phyloP scores from a whole-genome alignment of 208 protist species.

The Kentomonas sorsogonicus region DNA sequence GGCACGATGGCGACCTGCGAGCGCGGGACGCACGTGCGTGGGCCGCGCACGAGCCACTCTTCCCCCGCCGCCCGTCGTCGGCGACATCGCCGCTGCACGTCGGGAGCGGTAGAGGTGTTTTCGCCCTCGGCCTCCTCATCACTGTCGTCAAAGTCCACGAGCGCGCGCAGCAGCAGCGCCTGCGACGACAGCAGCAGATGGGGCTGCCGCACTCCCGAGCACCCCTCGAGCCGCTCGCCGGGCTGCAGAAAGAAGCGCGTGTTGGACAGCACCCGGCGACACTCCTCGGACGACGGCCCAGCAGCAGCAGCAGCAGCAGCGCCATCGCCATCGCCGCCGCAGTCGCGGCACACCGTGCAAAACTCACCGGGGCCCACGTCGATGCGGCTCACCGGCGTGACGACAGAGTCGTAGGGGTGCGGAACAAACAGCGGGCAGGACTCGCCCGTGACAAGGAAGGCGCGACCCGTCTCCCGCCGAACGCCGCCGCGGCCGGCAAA shows the following conservation, averaged over 20 bases:
- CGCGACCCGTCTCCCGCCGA: slow-evolving; percentile 51
- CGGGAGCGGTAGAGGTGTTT: slow-evolving; percentile 4
- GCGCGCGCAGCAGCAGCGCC: slow-evolving; percentile 73
- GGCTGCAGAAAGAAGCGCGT: slow-evolving; percentile 82
- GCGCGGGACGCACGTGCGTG: slow-evolving; percentile 71
- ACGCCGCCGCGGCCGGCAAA: slow-evolving; percentile 49
- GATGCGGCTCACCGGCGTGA: slow-evolving; percentile 56
- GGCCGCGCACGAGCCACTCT: slow-evolving; percentile 86
- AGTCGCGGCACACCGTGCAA: slow-evolving; percentile 28
- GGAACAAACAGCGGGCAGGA: slow-evolving; percentile 81
- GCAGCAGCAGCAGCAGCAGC: slow-evolving; percentile 10
- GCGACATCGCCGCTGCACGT: slow-evolving; percentile 38
- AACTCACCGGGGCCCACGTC: too few species aligned
- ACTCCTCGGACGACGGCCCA: too few species aligned
- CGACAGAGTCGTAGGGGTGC: slow-evolving; percentile 90
- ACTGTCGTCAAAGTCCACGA: slow-evolving; percentile 57
- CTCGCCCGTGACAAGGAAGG: slow-evolving; percentile 82
- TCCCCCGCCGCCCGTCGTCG: too few species aligned
- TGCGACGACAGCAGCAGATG: slow-evolving; percentile 76
- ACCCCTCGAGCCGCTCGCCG: slow-evolving; percentile 67
- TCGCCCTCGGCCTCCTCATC: slow-evolving; percentile 10
- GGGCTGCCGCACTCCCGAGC: slow-evolving; percentile 40
- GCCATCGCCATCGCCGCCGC: slow-evolving; percentile 15
- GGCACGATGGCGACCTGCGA: slow-evolving; percentile 30
- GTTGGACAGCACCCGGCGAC: slow-evolving; percentile 51